These are phyloP conservation scores for Ogataea henricii DNA, from an alignment of 805 yeast species.

Conservation along the genomic window DNA sequence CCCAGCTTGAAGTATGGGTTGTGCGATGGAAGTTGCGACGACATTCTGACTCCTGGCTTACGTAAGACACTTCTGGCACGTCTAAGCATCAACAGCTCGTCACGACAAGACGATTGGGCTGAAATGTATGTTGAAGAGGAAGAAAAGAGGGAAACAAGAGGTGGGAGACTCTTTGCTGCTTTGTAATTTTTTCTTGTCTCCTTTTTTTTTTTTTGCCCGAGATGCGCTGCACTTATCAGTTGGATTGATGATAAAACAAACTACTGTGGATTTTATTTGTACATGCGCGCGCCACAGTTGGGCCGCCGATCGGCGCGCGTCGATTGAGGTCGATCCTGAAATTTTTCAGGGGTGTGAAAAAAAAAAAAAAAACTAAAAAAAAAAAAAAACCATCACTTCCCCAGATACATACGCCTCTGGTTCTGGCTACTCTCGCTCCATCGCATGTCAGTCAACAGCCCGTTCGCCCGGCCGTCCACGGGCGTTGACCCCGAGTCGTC, in stretches of 20 bases:
- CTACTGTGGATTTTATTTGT: not conserved
- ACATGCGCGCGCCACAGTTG: not conserved
- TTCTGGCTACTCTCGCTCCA: too few relatives aligned
- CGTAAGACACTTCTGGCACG: not conserved
- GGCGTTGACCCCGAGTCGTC: conserved; percentile 6
- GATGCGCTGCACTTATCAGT: conserved; percentile 1
- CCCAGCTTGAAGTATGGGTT: conserved; percentile 71
- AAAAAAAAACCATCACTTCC: too few relatives aligned
- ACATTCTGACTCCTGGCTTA: conserved; percentile 12
- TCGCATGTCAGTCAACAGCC: conserved; percentile 4
- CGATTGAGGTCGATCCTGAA: not conserved
- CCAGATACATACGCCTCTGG: too few relatives aligned
- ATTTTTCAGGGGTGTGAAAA: not conserved
- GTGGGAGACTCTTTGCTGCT: too few relatives aligned
- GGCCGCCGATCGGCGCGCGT: not conserved
- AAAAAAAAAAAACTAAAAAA: not conserved
- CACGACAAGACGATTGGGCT: not conserved
- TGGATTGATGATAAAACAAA: not conserved
- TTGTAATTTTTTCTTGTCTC: too few relatives aligned
- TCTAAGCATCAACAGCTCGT: conserved; percentile 3
- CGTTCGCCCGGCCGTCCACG: conserved; percentile 6
- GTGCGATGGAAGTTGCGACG: conserved; percentile 43
- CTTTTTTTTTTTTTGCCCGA: not conserved
- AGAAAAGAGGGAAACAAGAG: not conserved
- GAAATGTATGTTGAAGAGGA: not conserved